phyloP scores from a whole-genome alignment of 2,329 filamentous ascomycete genomes.

The Xylariaceae sp. region DNA sequence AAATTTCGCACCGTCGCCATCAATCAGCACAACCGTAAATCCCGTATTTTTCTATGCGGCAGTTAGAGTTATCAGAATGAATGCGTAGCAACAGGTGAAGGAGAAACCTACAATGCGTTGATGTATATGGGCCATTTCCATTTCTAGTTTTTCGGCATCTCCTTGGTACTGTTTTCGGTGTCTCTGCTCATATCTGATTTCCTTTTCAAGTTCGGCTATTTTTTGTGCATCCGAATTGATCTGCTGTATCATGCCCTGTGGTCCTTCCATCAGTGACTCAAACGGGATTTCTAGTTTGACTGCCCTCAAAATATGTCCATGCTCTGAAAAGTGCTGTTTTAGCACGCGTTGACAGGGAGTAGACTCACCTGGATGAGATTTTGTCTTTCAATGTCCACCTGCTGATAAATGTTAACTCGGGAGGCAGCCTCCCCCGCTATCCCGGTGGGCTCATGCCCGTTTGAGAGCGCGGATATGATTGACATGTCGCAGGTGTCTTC shows the following conservation, averaged over 20 bases:
- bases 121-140: slow-evolving; percentile 17
- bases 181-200: slow-evolving; percentile 29
- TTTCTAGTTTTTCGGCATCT: slow-evolving; percentile 21
- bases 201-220: slow-evolving; percentile 28
- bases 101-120: slow-evolving; percentile 27
- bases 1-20: slow-evolving; percentile 36
- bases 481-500: slow-evolving; percentile 8
- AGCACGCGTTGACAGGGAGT: neutral
- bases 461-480: slow-evolving; percentile 14
- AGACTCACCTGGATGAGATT: slow-evolving; percentile 28
- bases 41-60: neutral
- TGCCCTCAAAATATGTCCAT: neutral
- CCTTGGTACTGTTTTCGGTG: slow-evolving; percentile 27
- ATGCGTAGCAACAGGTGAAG: neutral
- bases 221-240: slow-evolving; percentile 23
- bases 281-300: neutral
- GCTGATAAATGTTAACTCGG: slow-evolving; percentile 28
- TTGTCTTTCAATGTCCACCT: slow-evolving; percentile 28
- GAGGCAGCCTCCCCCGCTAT: slow-evolving; percentile 16
- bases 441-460: slow-evolving; percentile 21
- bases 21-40: slow-evolving; percentile 34
- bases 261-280: slow-evolving; percentile 12
- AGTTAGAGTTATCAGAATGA: neutral
- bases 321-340: neutral
- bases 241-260: slow-evolving; percentile 28